Evolutionary conservation across 805 yeast genomes (phyloP), one percentile per base, ranked within the genome.

Genomic region (Ogataea pini): DNA sequence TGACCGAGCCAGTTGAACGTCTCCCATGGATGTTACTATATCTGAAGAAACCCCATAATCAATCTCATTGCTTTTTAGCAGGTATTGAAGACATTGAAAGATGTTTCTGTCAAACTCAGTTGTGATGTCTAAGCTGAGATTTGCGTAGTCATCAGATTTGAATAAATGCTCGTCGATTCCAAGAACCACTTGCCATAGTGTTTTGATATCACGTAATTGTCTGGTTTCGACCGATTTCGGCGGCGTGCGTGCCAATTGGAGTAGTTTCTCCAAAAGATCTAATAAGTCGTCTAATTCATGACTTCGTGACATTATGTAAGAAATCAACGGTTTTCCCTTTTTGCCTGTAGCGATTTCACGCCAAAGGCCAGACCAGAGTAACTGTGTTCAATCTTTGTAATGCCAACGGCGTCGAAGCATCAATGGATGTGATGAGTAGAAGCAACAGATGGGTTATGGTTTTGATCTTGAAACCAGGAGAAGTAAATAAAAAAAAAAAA

Each of bases 121-220:
- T 3, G 42, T 19, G 14, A 58, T 42, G 14, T 44, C 49, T 12
- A 62, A 36, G 8, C 51, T 55, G 19, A 61, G 10, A 28, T 56
- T 50, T 16, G 51, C 46, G 33, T 54, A 57, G 17, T 46, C 36
- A 5, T 50, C 43, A 2, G 51, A 36, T n/a, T 54, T 48, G 43
- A 60, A 61, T 16, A 34, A 1, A 14, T 45, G 47, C 24, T 55
- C 63, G 24, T 58, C 57, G 8, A 60, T 58, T 2, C 65, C 63
- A n/a, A 62, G 42, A 8, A 62, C 42, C 8, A 57, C 41, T 39
- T 58, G 64, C 65, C 65, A 62, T 10, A 55, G 47, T 1, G 51
- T 40, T 37, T 52, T 56, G 14, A 59, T 49, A 10, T 54, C 53
- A 33, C 54, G 46, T 22, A 60, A 38, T 27, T 43, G 44, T 18